Percentiles rank a stretch among this genome's conserved stretches.
These are phyloP conservation scores for Daedalea quercina DNA, from an alignment of 768 basidiomycete genomes.

Conservation along the genomic window DNA sequence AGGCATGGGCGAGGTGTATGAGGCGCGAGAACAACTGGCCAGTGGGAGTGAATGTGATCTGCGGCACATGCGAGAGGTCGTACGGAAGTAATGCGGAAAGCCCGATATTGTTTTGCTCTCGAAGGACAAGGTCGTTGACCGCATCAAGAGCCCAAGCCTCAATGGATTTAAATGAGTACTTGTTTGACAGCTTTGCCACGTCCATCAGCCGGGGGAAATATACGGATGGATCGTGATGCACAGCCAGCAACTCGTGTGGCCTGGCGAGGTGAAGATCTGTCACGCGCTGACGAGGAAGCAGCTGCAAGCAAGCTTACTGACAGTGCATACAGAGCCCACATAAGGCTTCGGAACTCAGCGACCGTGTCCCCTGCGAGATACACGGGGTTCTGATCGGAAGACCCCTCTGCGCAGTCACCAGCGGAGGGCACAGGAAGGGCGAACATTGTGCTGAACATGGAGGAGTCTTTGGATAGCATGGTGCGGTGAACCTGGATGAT, in stretches of 20 bases:
- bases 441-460: conserved; percentile 63
- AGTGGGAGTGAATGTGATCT: conserved; percentile 24
- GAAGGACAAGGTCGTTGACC: conserved; percentile 63
- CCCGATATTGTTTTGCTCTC: conserved; percentile 47
- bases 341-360: conserved; percentile 63
- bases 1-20: conserved; percentile 61
- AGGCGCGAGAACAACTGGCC: conserved; percentile 27
- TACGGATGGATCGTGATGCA: conserved; percentile 40
- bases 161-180: conserved; percentile 67
- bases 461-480: conserved; percentile 35
- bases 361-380: conserved; percentile 55
- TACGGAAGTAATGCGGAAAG: conserved; percentile 28
- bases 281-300: background rate
- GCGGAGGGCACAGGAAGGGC: conserved; percentile 36
- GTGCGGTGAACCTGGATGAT: conserved; percentile 3
- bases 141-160: conserved; percentile 73
- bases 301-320: conserved; percentile 30
- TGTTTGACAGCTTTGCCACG: conserved; percentile 61
- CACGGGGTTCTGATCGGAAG: conserved; percentile 59
- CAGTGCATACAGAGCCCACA: conserved; percentile 76
- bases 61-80: conserved; percentile 16
- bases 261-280: conserved; percentile 25
- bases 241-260: conserved; percentile 51
- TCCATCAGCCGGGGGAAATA: conserved; percentile 52
- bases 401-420: conserved; percentile 45